phyloP scores from a whole-genome alignment of 73 alveolate genomes.

The Tetrahymena malaccensis region DNA sequence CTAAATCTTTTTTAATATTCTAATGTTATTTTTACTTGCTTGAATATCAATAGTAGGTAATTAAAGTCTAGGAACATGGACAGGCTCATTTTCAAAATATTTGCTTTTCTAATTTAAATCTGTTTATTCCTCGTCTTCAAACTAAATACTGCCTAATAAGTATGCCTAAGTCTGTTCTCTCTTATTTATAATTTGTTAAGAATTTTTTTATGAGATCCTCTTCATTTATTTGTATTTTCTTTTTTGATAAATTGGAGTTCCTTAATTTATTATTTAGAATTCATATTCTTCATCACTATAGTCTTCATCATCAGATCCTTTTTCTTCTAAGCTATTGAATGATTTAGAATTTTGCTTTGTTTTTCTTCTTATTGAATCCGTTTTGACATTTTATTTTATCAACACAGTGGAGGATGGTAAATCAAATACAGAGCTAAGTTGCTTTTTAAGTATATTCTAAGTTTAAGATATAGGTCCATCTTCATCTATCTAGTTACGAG shows the following conservation, averaged over 20 bases:
- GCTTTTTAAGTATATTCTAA: background rate
- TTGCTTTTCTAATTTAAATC: background rate
- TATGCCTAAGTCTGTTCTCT: background rate
- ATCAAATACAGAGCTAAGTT: background rate
- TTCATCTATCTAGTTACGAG: background rate
- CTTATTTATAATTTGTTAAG: background rate
- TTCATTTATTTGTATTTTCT: background rate
- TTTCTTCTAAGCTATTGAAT: background rate
- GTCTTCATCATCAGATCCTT: background rate
- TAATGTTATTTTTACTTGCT: background rate
- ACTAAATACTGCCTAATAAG: background rate
- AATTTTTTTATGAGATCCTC: background rate
- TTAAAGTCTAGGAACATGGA: background rate
- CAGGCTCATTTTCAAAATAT: background rate
- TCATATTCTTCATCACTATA: background rate
- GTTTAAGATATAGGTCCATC: background rate
- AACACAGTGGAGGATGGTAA: background rate
- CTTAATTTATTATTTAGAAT: background rate
- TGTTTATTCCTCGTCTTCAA: background rate
- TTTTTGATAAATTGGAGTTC: background rate
- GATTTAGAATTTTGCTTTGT: background rate
- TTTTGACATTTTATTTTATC: background rate
- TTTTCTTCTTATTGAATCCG: background rate
- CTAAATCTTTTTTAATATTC: too few relatives aligned
- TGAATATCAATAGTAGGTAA: background rate